Conservation (phyloP, 2,329 filamentous ascomycete species). For the Neoascochyta sp. region DNA sequence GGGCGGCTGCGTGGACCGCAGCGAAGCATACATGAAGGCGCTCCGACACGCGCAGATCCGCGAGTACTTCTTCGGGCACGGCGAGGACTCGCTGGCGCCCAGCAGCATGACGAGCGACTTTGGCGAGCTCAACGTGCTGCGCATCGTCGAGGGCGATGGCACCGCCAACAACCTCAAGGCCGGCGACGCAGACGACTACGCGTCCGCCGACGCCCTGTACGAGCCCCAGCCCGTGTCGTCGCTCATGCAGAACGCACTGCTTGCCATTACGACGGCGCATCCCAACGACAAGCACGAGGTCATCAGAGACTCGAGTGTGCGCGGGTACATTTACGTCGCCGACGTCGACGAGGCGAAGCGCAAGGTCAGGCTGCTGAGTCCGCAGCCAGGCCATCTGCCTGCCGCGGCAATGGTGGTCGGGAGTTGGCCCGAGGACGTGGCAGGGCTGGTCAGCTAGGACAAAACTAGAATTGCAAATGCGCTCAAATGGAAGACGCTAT, state of each 20-base stretch:
- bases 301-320: slow-evolving; percentile 75
- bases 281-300: slow-evolving; percentile 65
- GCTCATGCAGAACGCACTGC: slow-evolving; percentile 72
- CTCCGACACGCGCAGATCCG: slow-evolving; percentile 73
- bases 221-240: slow-evolving; percentile 63
- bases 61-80: slow-evolving; percentile 90
- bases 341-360: slow-evolving; percentile 84
- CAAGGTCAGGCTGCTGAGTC: slow-evolving; percentile 76
- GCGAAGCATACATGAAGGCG: slow-evolving; percentile 69
- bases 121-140: slow-evolving; percentile 69
- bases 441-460: slow-evolving; percentile 61
- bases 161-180: slow-evolving; percentile 35
- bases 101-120: slow-evolving; percentile 84
- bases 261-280: slow-evolving; percentile 79
- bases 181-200: slow-evolving; percentile 50
- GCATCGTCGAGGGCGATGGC: slow-evolving; percentile 56
- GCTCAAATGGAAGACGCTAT: too few species aligned
- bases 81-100: slow-evolving; percentile 68
- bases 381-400: slow-evolving; percentile 76
- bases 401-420: slow-evolving; percentile 79
- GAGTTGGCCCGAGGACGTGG: slow-evolving; percentile 78
- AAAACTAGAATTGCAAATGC: too few species aligned
- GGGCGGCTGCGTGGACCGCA: slow-evolving; percentile 75
- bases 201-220: slow-evolving; percentile 47
- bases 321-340: slow-evolving; percentile 90